A percentile compares a stretch with the other conserved stretches of the same genome.
Evolutionary conservation across 169 alveolate genomes (phyloP).

Genomic region (Babesia divergens): DNA sequence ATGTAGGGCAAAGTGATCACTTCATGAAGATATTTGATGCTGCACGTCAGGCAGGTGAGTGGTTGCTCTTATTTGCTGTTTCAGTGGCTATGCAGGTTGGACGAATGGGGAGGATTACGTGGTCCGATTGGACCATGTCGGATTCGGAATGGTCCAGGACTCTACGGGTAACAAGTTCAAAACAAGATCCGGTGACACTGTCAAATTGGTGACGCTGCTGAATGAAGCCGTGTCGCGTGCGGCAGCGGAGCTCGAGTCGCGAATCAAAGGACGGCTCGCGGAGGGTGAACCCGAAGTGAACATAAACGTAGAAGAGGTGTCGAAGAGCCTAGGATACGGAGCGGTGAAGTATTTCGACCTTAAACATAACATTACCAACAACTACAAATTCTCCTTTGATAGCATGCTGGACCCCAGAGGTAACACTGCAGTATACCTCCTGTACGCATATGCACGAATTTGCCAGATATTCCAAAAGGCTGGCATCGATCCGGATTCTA

Average conservation of each 20-base stretch:
- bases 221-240: conserved; percentile 97
- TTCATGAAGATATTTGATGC: conserved; percentile 92
- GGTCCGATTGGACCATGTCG: conserved; percentile 90
- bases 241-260: conserved; percentile 79
- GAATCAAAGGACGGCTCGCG: conserved; percentile 70
- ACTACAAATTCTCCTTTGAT: conserved; percentile 94
- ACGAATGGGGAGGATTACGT: conserved; percentile 72
- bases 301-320: conserved; percentile 18
- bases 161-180: conserved; percentile 93
- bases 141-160: conserved; percentile 94
- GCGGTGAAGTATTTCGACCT: conserved; percentile 97
- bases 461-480: conserved; percentile 90
- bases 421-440: conserved; percentile 93
- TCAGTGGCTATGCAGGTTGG: conserved; percentile 62
- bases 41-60: conserved; percentile 84
- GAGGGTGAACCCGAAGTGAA: conserved; percentile 58
- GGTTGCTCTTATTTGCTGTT: too few species aligned
- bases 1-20: conserved; percentile 92
- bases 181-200: conserved; percentile 93
- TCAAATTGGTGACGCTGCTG: conserved; percentile 89
- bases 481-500: conserved; percentile 57
- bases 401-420: conserved; percentile 98
- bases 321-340: conserved; percentile 91
- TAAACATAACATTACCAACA: conserved; percentile 90
- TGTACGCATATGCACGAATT: conserved; percentile 94